Base-by-base conservation (phyloP, 2,329 filamentous ascomycete genomes). In the Pseudodiploospora longispora region DNA sequence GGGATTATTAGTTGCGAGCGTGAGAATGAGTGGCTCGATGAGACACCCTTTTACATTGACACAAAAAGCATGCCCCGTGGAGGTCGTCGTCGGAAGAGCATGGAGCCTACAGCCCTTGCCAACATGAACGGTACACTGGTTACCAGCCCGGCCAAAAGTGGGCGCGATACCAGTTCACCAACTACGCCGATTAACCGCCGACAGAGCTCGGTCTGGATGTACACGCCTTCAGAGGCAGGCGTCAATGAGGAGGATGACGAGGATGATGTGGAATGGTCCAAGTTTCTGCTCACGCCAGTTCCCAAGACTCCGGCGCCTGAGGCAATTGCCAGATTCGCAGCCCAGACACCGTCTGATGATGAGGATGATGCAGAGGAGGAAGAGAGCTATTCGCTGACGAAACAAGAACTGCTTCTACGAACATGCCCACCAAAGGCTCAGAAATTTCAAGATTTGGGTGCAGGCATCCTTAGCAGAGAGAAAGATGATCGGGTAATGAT, bases 11-110 rank as follows among this genome's bases (percentile, higher is more conserved):
- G 83, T 54, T 91, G 86, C 55, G 85, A 91, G 61, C 74, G 83
- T 10, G 79, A 86, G 56, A 85, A 85, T 50, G 70, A 78, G 59
- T 90, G 86, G 86, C 70, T 90, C 3, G 82, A 88, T 30, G 86
- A 93, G 59, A 65, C 69, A 0, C 70, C 77, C 0, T 91, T 88
- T 60, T 71, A 74, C 38, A 77, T 90, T 37, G 83, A 89, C 61
- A 80, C 80, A 30, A 71, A 75, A 2, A 67, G 80, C 36, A 66
- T 85, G 31, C 83, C 85, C 12, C 82, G 85, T 2, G 83, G 84
- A 12, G 83, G 83, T 6, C 81, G 84, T 43, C 79, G 85, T 41
- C 77, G 86, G 42, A 89, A 88, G 71, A 87, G 81, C 53, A 90
- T 91, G 83, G 85, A 89, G 60, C 85, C 86, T 9, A 80, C 75